A percentile compares a stretch with the other conserved stretches of the same genome.
phyloP scores from a whole-genome alignment of 805 yeast species.

The Yarrowia deformans region DNA sequence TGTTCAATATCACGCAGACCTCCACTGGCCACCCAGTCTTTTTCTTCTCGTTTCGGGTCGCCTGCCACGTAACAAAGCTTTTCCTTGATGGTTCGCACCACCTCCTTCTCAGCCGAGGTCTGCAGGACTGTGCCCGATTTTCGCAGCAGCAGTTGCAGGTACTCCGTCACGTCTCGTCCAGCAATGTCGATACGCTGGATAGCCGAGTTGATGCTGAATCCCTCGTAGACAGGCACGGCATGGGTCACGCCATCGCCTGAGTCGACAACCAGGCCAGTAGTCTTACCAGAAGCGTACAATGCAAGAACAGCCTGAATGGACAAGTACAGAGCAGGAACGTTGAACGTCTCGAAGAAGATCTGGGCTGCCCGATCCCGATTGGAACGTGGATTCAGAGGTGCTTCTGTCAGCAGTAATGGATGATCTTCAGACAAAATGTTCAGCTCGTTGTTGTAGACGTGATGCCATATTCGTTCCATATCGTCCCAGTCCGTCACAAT shows the following conservation, averaged over 20 bases:
- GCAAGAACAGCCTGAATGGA: conserved; percentile 81
- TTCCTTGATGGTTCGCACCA: conserved; percentile 81
- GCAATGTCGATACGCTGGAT: conserved; percentile 80
- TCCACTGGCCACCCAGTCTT: conserved; percentile 45
- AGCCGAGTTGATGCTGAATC: conserved; percentile 77
- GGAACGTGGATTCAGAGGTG: conserved; percentile 75
- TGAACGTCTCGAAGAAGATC: conserved; percentile 72
- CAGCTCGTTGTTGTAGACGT: conserved; percentile 65
- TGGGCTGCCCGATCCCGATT: conserved; percentile 70
- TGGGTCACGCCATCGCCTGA: conserved; percentile 94
- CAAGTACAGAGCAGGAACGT: conserved; percentile 76
- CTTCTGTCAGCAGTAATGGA: conserved; percentile 86
- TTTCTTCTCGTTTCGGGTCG: conserved; percentile 65
- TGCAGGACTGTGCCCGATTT: conserved; percentile 69
- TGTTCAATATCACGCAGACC: conserved; percentile 40
- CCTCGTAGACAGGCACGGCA: conserved; percentile 88
- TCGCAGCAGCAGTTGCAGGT: conserved; percentile 71
- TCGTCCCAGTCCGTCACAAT: conserved; percentile 82
- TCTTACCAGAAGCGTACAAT: conserved; percentile 85
- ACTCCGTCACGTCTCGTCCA: conserved; percentile 84
- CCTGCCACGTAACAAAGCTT: conserved; percentile 68
- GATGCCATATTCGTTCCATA: conserved; percentile 82
- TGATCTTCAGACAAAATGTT: conserved; percentile 75
- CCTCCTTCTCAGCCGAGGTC: conserved; percentile 81
- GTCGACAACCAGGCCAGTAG: conserved; percentile 89